Base-by-base conservation (phyloP, 1,284 basidiomycete species). In the Hemileccinum hortonii region DNA sequence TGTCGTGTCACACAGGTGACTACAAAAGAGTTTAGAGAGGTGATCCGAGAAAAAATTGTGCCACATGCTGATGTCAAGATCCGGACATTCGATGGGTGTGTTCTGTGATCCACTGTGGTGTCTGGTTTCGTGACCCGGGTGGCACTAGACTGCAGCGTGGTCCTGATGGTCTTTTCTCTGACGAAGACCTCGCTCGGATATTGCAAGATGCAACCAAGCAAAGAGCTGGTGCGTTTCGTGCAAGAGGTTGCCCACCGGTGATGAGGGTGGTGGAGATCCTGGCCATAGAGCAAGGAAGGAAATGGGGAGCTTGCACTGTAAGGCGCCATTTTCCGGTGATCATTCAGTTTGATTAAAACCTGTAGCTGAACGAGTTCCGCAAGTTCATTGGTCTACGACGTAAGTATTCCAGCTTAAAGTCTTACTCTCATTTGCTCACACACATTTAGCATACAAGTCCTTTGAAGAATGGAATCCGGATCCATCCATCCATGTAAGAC, bases 391-490 rank as follows among this genome's bases (percentile, higher is more conserved):
- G 79, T 16, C 63, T 84, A 49, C 77, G 75, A 62, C 73, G 72
- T 73, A 53, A 47, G 72, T 61, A 33, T n/a, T 5, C 11, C 32
- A n/a, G 10, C 16, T 18, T 16, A 6, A 19, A 8, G 8, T 14
- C n/a, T 29, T 8, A 22, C 4, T 19, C 10, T 40, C 35, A 6
- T 33, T 40, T 7, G 1, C 49, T 58, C 15, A 57, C 19, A 22
- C 4, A 41, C 6, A 16, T 35, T 29, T 44, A 84, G 83, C 81
- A 6, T 88, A 86, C 60, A 63, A 61, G 21, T 75, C 59, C 33
- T 92, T 93, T 71, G 64, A 78, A 61, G 87, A 93, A 57, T 94
- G 92, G 92, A 94, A 92, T 64, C 73, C 80, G 0, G 78, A 90
- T 58, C 69, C 77, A 10, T 72, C 76, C 44, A 82, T 94, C 49